Base-by-base conservation (phyloP, 805 yeast species). In the Suhomyces faveliae region DNA sequence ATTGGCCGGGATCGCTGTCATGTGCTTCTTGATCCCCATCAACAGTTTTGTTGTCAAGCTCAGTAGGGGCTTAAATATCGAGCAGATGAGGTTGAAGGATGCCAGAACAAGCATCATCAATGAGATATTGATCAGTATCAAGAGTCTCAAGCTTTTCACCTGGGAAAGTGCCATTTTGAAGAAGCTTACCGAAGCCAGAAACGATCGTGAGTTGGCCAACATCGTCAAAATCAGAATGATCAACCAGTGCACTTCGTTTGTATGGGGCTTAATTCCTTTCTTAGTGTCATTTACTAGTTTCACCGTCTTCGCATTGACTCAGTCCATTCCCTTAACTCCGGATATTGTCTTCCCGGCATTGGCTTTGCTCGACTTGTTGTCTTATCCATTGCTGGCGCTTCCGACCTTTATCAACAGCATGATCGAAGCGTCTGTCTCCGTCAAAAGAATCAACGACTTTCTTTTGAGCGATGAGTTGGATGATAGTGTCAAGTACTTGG, bases 391-490 rank as follows among this genome's bases (percentile, higher is more conserved):
- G 24, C 73, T 74, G 57, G 76, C 77, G 9, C 73, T 85, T 42
- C 91, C 91, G 0, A 65, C 74, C 1, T 67, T 80, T 24, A 74
- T 84, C 35, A 81, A 81, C 4, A 70, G 80, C 3, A 57, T 82
- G 47, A 75, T 83, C 46, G 89, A 84, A 57, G 77, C 82, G 0
- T 70, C 74, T 2, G 84, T 85, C 25, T 78, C 89, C 0, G 54
- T 85, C 50, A 73, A 63, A 3, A 74, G 91, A 68, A 61, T 85
- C 17, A 63, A 67, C 21, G 66, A 68, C 6, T 84, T 82, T 55
- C 66, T 85, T 39, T 37, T 50, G 4, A 45, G 51, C n/a, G 42
- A 54, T 0, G 63, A 60, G 37, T 43, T 57, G 11, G 62, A 61
- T 42, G 47, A 51, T 5, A 35, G 38, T 20, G 43, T 46, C 15